phyloP scores from a whole-genome alignment of 345 rosid species.

The Eutrema japonicum region DNA sequence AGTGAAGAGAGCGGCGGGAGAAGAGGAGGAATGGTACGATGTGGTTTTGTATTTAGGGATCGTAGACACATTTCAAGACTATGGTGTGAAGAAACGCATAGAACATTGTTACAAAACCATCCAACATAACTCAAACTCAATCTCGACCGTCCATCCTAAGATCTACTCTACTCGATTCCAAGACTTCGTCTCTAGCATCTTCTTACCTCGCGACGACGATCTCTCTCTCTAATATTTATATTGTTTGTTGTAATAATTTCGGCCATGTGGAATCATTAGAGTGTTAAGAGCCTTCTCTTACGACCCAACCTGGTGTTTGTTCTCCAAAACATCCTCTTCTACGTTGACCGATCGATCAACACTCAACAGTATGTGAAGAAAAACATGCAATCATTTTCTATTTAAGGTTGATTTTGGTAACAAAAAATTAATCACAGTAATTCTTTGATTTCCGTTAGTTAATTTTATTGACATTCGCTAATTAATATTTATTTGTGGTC shows the following conservation, averaged over 20 bases:
- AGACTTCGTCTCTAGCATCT: constrained; percentile 50
- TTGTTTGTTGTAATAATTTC: not conserved
- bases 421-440: too few relatives aligned
- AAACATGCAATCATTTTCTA: too few relatives aligned
- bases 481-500: too few relatives aligned
- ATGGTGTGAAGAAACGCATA: constrained; percentile 52
- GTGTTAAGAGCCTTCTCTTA: constrained; percentile 16
- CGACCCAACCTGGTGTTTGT: constrained; percentile 10
- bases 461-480: too few relatives aligned
- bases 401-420: too few relatives aligned
- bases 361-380: too few relatives aligned
- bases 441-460: too few relatives aligned
- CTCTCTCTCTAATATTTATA: not conserved
- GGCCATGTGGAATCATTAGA: not conserved
- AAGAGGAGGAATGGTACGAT: constrained; percentile 42
- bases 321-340: not conserved
- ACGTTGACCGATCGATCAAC: too few relatives aligned
- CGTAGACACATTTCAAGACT: constrained; percentile 54
- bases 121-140: constrained; percentile 50
- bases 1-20: constrained; percentile 5
- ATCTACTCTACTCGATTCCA: constrained; percentile 57
- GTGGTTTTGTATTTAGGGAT: constrained; percentile 50
- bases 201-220: constrained; percentile 34
- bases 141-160: constrained; percentile 59
- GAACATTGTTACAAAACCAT: constrained; percentile 61